A percentile compares a stretch with the other conserved stretches of the same genome.
phyloP scores from a whole-genome alignment of 192 early-diverging fungal genomes.

The Backusella circina region DNA sequence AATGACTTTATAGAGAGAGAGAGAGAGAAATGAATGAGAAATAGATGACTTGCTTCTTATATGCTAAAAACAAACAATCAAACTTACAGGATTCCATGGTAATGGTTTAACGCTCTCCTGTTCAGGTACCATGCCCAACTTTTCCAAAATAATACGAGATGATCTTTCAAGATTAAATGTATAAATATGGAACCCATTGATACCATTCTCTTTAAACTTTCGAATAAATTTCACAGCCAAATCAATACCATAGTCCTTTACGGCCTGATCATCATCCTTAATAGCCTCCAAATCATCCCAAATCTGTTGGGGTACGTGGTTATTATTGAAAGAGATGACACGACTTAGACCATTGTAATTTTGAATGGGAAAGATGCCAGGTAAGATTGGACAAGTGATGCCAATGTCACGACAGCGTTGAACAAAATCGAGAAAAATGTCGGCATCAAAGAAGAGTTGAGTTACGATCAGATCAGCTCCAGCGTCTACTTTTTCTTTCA shows the following conservation, averaged over 20 bases:
- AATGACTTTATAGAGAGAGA: conserved; percentile 24
- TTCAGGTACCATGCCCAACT: conserved; percentile 64
- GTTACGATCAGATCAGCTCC: conserved; percentile 96
- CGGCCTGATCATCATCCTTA: conserved; percentile 93
- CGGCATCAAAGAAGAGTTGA: conserved; percentile 89
- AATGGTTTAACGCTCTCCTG: conserved; percentile 63
- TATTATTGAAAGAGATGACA: conserved; percentile 83
- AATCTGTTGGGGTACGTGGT: conserved; percentile 75
- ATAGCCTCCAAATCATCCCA: conserved; percentile 79
- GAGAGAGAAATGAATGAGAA: not conserved
- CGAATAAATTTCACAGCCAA: conserved; percentile 77
- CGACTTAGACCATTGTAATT: conserved; percentile 86
- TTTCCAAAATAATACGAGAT: conserved; percentile 79
- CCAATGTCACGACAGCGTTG: conserved; percentile 70
- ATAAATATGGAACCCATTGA: conserved; percentile 86
- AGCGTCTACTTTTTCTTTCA: conserved; percentile 86
- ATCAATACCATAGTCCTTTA: conserved; percentile 89
- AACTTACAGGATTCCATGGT: conserved; percentile 77
- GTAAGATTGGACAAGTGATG: conserved; percentile 74
- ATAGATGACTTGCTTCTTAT: too few relatives aligned
- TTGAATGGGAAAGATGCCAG: conserved; percentile 96
- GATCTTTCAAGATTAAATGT: conserved; percentile 90
- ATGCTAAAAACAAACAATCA: not conserved
- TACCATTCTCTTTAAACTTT: conserved; percentile 48
- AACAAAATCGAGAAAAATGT: conserved; percentile 78